phyloP scores from a whole-genome alignment of 306 rosid genomes.

The Sicyos edulis region DNA sequence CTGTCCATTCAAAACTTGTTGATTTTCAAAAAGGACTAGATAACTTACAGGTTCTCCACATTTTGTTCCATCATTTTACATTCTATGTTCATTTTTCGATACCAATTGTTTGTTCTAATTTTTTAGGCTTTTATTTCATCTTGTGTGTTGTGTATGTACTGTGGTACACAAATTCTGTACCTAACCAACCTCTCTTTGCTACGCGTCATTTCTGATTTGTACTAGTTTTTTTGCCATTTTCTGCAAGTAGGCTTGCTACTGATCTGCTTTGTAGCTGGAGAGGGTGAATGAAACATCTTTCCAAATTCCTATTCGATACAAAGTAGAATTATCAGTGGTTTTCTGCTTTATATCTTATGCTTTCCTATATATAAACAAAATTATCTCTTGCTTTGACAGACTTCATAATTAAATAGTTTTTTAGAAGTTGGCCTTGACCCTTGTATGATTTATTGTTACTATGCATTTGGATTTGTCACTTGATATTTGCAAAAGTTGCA shows the following conservation, averaged over 20 bases:
- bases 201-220: neutral
- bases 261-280: neutral
- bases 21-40: constrained; percentile 62
- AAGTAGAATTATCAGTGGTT: neutral
- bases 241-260: neutral
- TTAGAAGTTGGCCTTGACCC: neutral
- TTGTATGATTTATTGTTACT: constrained; percentile 8
- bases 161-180: neutral
- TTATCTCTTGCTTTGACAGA: neutral
- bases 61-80: constrained; percentile 5
- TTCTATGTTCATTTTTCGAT: constrained; percentile 16
- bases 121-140: neutral
- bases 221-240: neutral
- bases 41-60: constrained; percentile 55
- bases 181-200: neutral
- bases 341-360: neutral
- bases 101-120: constrained; percentile 6
- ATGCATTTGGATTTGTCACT: neutral
- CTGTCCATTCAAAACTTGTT: constrained; percentile 61
- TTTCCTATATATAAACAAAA: no score
- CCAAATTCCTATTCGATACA: no score
- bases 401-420: neutral
- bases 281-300: neutral
- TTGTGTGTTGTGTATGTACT: neutral
- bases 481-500: neutral